Percentiles rank a stretch among this genome's conserved stretches.
Evolutionary conservation across 73 alveolate genomes (phyloP).

Genomic region (Effrenium voratum): DNA sequence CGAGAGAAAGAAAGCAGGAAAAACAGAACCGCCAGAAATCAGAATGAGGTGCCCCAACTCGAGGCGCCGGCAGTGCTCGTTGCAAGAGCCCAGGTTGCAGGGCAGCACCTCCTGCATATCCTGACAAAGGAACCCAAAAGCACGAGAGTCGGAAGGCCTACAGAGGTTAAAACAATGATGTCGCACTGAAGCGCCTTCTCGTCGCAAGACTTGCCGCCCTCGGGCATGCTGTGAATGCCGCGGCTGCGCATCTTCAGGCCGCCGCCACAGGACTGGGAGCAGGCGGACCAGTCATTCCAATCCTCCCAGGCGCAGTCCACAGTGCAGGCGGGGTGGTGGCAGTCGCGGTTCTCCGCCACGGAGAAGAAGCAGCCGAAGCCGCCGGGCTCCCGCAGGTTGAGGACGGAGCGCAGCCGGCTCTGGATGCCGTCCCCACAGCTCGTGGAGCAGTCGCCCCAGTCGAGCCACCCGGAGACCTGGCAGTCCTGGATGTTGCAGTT

Average conservation of each 20-base stretch:
- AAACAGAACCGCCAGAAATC: background rate
- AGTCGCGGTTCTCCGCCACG: constrained; percentile 65
- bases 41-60: background rate
- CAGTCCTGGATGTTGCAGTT: constrained; percentile 62
- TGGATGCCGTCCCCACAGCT: constrained; percentile 71
- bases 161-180: background rate
- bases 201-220: constrained; percentile 58
- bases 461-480: constrained; percentile 74
- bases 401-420: constrained; percentile 31
- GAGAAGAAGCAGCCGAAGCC: constrained; percentile 91
- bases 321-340: constrained; percentile 5
- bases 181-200: constrained; percentile 21
- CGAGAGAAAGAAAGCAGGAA: background rate
- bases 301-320: constrained; percentile 58
- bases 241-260: constrained; percentile 40
- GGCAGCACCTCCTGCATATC: constrained; percentile 70
- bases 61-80: constrained; percentile 31
- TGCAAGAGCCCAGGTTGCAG: constrained; percentile 76
- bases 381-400: constrained; percentile 86
- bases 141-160: background rate
- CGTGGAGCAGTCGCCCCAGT: constrained; percentile 62
- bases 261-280: constrained; percentile 77
- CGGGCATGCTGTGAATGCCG: constrained; percentile 23
- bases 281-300: constrained; percentile 66
- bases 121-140: background rate